Conservation (phyloP, 495 filamentous ascomycete species). For the Aspergillus sclerotioniger region DNA sequence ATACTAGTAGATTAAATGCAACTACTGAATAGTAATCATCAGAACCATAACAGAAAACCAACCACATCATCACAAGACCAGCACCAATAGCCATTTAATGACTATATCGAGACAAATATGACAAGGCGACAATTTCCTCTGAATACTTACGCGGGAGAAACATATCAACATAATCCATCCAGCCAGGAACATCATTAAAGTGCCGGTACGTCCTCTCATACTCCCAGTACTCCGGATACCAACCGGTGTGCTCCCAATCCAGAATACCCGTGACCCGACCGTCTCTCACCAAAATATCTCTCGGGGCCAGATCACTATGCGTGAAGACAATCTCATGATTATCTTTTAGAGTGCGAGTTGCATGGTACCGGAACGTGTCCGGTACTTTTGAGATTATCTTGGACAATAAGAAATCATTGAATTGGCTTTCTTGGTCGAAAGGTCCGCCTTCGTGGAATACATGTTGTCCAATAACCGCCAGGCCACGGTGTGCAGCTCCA, state of each 20-base stretch:
- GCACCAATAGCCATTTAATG: no score
- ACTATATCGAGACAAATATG: not conserved
- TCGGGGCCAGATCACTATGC: slow-evolving; percentile 40
- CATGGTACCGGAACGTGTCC: not conserved
- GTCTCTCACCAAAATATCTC: slow-evolving; percentile 39
- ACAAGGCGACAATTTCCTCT: not conserved
- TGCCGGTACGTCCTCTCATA: not conserved
- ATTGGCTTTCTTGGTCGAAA: not conserved
- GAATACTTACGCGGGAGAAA: not conserved
- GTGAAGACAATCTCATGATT: slow-evolving; percentile 27
- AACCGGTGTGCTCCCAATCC: slow-evolving; percentile 47
- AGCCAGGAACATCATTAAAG: not conserved
- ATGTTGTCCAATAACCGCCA: not conserved
- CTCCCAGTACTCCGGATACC: slow-evolving; percentile 50
- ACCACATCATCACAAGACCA: no score
- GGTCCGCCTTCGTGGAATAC: not conserved
- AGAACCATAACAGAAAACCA: no score
- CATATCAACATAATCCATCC: not conserved
- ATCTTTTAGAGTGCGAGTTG: not conserved
- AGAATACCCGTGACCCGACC: slow-evolving; percentile 40
- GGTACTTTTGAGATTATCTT: not conserved
- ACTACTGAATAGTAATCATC: no score
- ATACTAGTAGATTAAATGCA: no score
- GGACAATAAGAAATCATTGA: not conserved
- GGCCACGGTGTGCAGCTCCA: not conserved